Base-by-base conservation (phyloP, 1,139 yeast genomes). In the Geotrichum klebahnii region DNA sequence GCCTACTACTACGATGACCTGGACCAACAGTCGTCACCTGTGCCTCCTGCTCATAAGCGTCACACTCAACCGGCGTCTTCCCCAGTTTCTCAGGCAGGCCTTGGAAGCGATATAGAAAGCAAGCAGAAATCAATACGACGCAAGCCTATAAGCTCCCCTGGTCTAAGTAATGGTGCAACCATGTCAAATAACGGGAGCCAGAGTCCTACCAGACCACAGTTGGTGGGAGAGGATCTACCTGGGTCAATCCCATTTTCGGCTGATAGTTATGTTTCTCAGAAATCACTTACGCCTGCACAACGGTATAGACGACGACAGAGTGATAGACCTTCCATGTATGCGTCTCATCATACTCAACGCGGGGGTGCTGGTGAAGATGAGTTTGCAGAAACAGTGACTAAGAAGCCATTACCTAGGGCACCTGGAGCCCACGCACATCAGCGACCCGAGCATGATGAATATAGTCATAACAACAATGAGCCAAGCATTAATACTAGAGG, bases 171-270 rank as follows among this genome's bases (percentile, higher is more conserved):
- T n/a, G n/a, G n/a, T n/a, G n/a, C n/a, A n/a, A n/a, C n/a, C n/a
- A n/a, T n/a, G n/a, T n/a, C n/a, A n/a, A n/a, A n/a, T n/a, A n/a
- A n/a, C n/a, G n/a, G n/a, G n/a, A n/a, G n/a, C n/a, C n/a, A n/a
- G n/a, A n/a, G n/a, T n/a, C n/a, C n/a, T n/a, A n/a, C n/a, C n/a
- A n/a, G n/a, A n/a, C n/a, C n/a, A n/a, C n/a, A n/a, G n/a, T n/a
- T n/a, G n/a, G n/a, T n/a, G n/a, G n/a, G n/a, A n/a, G n/a, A n/a
- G n/a, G n/a, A n/a, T n/a, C n/a, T n/a, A n/a, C n/a, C n/a, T n/a
- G n/a, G n/a, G n/a, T n/a, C 49, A 2, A 48, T 58, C 37, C 67
- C 66, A 19, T 63, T 61, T 45, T 60, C 64, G 0, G 58, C 66
- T 0, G 64, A 61, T 33, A 54, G 58, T 17, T 63, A 63, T 38